Base-by-base conservation (phyloP, 176 grass and related monocot species). In the Olyra latifolia region DNA sequence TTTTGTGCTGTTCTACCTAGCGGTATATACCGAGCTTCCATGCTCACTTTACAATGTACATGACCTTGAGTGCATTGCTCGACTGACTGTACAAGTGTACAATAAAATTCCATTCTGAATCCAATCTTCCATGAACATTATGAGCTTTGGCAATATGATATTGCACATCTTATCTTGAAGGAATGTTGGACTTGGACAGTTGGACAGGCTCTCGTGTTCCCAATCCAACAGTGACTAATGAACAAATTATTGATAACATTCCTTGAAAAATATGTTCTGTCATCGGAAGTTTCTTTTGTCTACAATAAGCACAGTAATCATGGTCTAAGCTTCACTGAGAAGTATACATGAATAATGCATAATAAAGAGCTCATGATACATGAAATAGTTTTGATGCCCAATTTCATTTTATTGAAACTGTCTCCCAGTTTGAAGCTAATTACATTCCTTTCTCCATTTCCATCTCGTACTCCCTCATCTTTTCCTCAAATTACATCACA, bases 1-100 rank as follows among this genome's bases (percentile, higher is more conserved):
- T 6, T 53, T 17, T 43, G n/a, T 48, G 29, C 24, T 40, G 15
- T 50, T 72, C 8, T 82, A 65, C 61, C 20, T 83, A 43, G 3
- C 12, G 27, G 30, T 39, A 39, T 23, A 57, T 68, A 54, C 8
- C 63, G n/a, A 67, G 54, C 45, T 71, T 78, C 23, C 27, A 59
- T 11, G 23, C 17, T 68, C 24, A 62, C 19, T 59, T 88, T 74
- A 27, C 24, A 69, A 19, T 59, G 84, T 61, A 27, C 60, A 41
- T 63, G 28, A 52, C 10, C 67, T 20, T 14, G 10, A 7, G 32
- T 62, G 5, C 25, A 84, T 66, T 8, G 23, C 52, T 20, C 61
- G 50, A 52, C 27, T 83, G 42, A 6, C 16, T n/a, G n/a, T n/a
- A n/a, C n/a, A n/a, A n/a, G n/a, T 7, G 9, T 75, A 41, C n/a